phyloP scores from a whole-genome alignment of 495 filamentous ascomycete genomes.

The Evernia prunastri region DNA sequence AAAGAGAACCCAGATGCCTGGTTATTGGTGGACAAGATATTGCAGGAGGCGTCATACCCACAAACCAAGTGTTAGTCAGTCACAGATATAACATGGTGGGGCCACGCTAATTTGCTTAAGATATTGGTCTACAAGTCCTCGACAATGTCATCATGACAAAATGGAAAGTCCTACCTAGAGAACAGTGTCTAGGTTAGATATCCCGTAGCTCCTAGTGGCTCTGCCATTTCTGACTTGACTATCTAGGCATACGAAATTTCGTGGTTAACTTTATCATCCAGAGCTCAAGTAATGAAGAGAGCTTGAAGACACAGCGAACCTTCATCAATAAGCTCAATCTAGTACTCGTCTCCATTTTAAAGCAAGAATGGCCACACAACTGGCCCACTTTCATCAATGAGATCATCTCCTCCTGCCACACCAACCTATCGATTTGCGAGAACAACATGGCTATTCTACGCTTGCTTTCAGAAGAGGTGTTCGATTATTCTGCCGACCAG shows the following conservation, averaged over 20 bases:
- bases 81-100: conserved; percentile 9
- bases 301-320: conserved; percentile 68
- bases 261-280: conserved; percentile 97
- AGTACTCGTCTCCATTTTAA: conserved; percentile 92
- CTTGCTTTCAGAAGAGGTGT: conserved; percentile 93
- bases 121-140: conserved; percentile 89
- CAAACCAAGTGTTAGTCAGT: conserved; percentile 85
- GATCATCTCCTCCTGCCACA: conserved; percentile 92
- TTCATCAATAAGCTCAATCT: conserved; percentile 97
- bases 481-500: conserved; percentile 96
- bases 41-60: conserved; percentile 79
- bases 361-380: conserved; percentile 99
- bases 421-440: conserved; percentile 92
- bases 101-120: conserved; percentile 51
- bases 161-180: conserved; percentile 94
- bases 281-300: conserved; percentile 80
- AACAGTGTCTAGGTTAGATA: conserved; percentile 79
- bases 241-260: conserved; percentile 89
- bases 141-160: conserved; percentile 98
- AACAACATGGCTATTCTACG: conserved; percentile 99
- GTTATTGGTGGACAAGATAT: conserved; percentile 92
- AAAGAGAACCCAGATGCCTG: conserved; percentile 98
- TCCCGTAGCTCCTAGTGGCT: conserved; percentile 3
- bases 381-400: conserved; percentile 99
- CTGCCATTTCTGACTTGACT: conserved; percentile 19